These are phyloP conservation scores for Brasenia schreberi DNA, from an alignment of 164 flowering plant genomes.

Conservation along the genomic window DNA sequence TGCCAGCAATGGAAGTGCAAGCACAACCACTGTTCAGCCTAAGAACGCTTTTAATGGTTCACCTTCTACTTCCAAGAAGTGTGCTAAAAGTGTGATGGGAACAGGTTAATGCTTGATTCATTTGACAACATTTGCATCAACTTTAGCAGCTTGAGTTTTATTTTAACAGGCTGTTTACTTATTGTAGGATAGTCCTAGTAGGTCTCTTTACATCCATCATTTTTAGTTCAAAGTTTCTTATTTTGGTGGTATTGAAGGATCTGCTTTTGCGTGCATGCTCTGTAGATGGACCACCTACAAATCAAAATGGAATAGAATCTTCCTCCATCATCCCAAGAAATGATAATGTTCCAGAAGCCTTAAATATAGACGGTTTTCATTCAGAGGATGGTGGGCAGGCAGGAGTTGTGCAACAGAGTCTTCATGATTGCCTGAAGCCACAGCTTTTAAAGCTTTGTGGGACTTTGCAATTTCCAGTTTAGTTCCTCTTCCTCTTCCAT, in stretches of 20 bases:
- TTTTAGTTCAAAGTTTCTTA: background rate
- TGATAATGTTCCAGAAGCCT: background rate
- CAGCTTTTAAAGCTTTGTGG: slow-evolving; percentile 47
- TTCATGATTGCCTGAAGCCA: slow-evolving; percentile 37
- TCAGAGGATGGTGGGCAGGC: slow-evolving; percentile 17
- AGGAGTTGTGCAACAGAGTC: slow-evolving; percentile 34
- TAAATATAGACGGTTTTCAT: slow-evolving; percentile 10
- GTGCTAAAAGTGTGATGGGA: background rate
- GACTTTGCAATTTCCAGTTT: slow-evolving; percentile 43
- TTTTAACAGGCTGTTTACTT: background rate
- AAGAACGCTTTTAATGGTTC: background rate
- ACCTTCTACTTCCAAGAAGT: background rate
- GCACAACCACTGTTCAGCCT: background rate
- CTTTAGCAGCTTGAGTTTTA: too few species aligned
- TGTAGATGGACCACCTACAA: slow-evolving; percentile 3
- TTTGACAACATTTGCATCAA: too few species aligned
- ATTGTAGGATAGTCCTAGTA: background rate
- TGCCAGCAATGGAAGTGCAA: background rate
- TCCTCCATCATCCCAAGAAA: background rate
- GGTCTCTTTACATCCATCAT: background rate
- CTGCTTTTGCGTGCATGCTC: slow-evolving; percentile 3
- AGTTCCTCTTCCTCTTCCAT: background rate
- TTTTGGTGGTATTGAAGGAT: background rate
- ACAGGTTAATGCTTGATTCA: background rate
- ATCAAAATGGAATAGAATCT: background rate